A percentile compares a stretch with the other conserved stretches of the same genome.
Evolutionary conservation across 805 yeast species (phyloP).

Genomic region (Saccharomycopsis selenospora): DNA sequence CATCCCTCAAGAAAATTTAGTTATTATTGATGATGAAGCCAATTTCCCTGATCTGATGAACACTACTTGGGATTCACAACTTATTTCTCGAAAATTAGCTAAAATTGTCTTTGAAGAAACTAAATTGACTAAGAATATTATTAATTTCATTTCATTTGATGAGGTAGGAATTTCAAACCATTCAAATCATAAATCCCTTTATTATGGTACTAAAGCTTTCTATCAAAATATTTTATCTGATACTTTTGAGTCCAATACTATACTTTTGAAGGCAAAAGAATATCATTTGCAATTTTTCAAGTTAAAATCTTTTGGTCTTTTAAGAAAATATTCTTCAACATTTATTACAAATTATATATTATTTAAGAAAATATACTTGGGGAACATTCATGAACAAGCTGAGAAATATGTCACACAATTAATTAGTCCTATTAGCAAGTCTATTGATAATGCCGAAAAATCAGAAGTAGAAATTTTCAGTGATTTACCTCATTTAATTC

Average conservation of each 20-base stretch:
- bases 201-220: conserved; percentile 40
- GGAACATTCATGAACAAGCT: conserved; percentile 5
- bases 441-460: conserved; percentile 35
- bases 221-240: conserved; percentile 12
- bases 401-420: conserved; percentile 17
- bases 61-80: conserved; percentile 47
- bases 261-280: conserved; percentile 2
- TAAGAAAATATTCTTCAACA: conserved; percentile 22
- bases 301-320: conserved; percentile 29
- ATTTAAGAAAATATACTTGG: conserved; percentile 3
- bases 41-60: conserved; percentile 63
- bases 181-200: conserved; percentile 72
- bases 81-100: background rate
- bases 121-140: conserved; percentile 26
- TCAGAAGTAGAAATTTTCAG: conserved; percentile 25
- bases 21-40: conserved; percentile 40
- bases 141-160: conserved; percentile 69
- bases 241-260: background rate
- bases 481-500: conserved; percentile 25
- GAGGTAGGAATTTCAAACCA: conserved; percentile 75
- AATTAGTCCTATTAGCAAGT: conserved; percentile 25
- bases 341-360: conserved; percentile 12
- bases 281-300: conserved; percentile 31
- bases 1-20: conserved; percentile 34
- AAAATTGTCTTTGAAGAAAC: conserved; percentile 6